phyloP scores from a whole-genome alignment of 768 basidiomycete genomes.

The Xerocomellus amylosporus region DNA sequence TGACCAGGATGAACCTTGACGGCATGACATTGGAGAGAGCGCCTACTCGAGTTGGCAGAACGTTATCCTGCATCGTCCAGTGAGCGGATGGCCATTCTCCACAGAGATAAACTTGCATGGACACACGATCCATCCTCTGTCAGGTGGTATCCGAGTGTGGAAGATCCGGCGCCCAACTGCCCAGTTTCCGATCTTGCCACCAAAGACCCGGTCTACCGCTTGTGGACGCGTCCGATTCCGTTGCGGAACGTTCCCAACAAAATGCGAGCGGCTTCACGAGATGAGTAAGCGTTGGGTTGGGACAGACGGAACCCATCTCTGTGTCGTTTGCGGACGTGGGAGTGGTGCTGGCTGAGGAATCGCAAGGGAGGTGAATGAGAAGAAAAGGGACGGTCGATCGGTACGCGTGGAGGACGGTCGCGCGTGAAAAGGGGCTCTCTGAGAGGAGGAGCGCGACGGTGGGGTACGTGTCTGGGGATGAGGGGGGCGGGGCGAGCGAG shows the following conservation, averaged over 20 bases:
- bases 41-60: not conserved
- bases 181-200: conserved; percentile 28
- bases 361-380: conserved; percentile 70
- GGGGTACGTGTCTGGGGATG: not conserved
- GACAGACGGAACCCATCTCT: conserved; percentile 12
- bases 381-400: conserved; percentile 77
- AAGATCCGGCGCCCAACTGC: conserved; percentile 19
- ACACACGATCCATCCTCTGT: too few species aligned
- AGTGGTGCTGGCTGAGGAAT: not conserved
- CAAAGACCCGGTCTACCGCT: conserved; percentile 43
- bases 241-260: conserved; percentile 19
- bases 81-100: not conserved
- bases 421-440: conserved; percentile 73
- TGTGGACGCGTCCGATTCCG: not conserved
- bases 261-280: conserved; percentile 23
- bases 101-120: not conserved
- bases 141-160: not conserved
- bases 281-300: conserved; percentile 21
- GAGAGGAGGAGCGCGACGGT: conserved; percentile 76
- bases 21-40: not conserved
- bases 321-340: not conserved
- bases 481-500: not conserved
- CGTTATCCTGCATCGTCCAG: not conserved
- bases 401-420: conserved; percentile 65
- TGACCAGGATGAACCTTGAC: not conserved